A percentile compares a stretch with the other conserved stretches of the same genome.
Conservation (phyloP, 345 rosid species). For the Corymbia maculata region DNA sequence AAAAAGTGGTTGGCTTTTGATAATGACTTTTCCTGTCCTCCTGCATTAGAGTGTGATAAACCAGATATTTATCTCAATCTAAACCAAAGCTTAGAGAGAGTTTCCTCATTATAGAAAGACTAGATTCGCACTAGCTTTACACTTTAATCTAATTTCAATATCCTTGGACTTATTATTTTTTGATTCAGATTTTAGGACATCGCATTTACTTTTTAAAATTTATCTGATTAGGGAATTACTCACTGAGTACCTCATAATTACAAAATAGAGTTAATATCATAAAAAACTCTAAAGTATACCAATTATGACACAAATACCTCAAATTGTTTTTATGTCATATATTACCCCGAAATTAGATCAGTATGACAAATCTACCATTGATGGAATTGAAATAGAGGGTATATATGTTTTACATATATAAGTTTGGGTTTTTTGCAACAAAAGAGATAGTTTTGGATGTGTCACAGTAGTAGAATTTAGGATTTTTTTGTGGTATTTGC, state of each 20-base stretch:
- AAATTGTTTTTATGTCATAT: no score
- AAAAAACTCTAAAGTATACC: no score
- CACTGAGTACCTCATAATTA: neutral
- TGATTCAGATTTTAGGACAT: neutral
- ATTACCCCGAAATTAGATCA: no score
- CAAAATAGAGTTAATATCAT: no score
- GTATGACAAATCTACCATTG: no score
- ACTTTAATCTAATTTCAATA: neutral
- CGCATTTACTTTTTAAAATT: neutral
- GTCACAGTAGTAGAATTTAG: no score
- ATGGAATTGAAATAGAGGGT: no score
- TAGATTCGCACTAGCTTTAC: neutral
- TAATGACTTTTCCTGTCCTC: neutral
- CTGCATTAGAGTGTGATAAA: neutral
- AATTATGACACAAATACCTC: no score
- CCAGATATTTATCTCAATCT: neutral
- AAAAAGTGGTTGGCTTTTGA: neutral
- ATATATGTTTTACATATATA: no score
- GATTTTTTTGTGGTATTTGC: no score
- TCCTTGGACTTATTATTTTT: neutral
- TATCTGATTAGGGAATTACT: neutral
- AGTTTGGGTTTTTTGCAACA: no score
- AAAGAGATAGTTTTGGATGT: no score
- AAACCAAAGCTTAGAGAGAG: neutral
- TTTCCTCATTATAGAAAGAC: neutral